Evolutionary conservation across 2,329 filamentous ascomycete species (phyloP), one percentile per base, ranked within the genome.

Genomic region (Aureobasidium pullulans): DNA sequence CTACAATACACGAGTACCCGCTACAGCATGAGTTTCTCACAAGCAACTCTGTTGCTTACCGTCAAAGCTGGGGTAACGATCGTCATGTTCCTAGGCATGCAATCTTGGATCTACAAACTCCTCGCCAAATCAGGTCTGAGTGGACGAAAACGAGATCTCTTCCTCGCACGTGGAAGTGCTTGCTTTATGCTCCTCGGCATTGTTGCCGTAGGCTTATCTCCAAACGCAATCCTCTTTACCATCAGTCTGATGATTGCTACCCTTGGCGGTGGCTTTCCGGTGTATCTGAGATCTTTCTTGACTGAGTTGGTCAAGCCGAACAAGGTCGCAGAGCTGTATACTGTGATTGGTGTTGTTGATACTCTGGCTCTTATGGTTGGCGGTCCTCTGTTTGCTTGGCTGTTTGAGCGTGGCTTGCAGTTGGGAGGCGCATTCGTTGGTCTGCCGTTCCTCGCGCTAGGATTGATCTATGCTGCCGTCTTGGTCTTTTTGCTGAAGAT

Each of bases 1-100:
- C 64, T 83, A 2, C 82, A 84, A 64, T 83, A 83, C 64, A 73
- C 79, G 57, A 78, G 77, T 1, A 78, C 76, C 49, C 74, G 80
- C 6, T 84, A 81, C 66, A 54, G 69, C 32, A 78, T 80, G 73
- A 74, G 73, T 7, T 79, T 73, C 42, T 64, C 70, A 8, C 54
- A 66, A 32, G 66, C 69, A 6, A 73, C 72, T 0, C 59, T 72
- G 13, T 52, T 73, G 31, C 47, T 71, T 42, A 70, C 69, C 8
- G 57, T 73, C 42, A 65, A 65, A 34, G 65, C 66, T 15, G 66
- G 63, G 3, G 61, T 70, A 58, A 66, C 66, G 39, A 62, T 71
- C n/a, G 23, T 67, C 9, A 62, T 70, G 8, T 64, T 73, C 15
- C 64, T 71, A n/a, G 32, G 66, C 46, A 39, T 72, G 8, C 62